Base-by-base conservation (phyloP, 2,329 filamentous ascomycete species). In the Cercospora sp. region DNA sequence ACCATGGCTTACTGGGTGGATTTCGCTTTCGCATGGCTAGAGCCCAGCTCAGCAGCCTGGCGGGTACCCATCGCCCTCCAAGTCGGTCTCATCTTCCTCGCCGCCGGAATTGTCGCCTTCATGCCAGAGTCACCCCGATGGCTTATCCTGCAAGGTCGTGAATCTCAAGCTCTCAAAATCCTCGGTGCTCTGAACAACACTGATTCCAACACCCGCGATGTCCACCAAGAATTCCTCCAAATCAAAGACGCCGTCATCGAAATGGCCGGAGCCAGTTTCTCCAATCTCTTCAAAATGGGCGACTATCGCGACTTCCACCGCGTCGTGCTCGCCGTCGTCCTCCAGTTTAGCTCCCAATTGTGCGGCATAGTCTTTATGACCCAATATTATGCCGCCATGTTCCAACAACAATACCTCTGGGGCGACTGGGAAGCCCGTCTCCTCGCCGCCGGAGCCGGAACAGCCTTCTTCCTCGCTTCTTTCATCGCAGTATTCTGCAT, bases 71-170 rank as follows among this genome's bases (percentile, higher is more conserved):
- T 77, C 30, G 75, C 77, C 10, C 68, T 77, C 24, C 77, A 78
- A 61, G 71, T 78, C 28, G 67, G 76, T 43, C 72, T 76, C 30
- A 73, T 76, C 24, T 61, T 77, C 26, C 40, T 72, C 13, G 71
- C 72, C 10, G 66, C 74, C 9, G 61, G 68, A 34, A 61, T 77
- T 16, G 61, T 77, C 21, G 55, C 66, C 21, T 64, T 72, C 43
- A 73, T 78, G 63, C 76, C 77, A 0, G 77, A 79, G 64, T 78
- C 75, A 2, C 78, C 78, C 2, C 74, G 78, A 8, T 80, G 86
- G 84, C 80, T 89, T 6, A 83, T 88, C 28, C 75, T 87, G 59
- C 85, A 86, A 74, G 86, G 85, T 49, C 80, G 81, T 13, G 84
- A 87, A 69, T 82, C 86, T 21, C 82, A 86, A 70, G 84, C 85